A percentile compares a stretch with the other conserved stretches of the same genome.
These are phyloP conservation scores for Lithohypha guttulata DNA, from an alignment of 2,329 filamentous ascomycete genomes.

Conservation along the genomic window DNA sequence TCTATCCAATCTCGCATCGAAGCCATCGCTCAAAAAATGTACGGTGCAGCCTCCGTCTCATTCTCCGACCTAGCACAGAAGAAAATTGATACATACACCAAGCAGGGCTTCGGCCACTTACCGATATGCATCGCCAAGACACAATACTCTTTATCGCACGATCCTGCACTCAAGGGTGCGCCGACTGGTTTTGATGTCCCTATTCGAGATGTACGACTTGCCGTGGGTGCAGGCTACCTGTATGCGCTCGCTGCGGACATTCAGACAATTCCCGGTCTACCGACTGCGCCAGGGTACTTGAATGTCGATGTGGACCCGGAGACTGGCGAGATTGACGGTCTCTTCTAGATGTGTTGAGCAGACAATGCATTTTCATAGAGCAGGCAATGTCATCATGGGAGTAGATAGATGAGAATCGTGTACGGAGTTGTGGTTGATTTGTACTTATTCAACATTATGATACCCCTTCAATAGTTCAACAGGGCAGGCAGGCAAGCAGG, in stretches of 20 bases:
- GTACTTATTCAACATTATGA: slow-evolving; percentile 9
- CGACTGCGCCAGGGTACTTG: slow-evolving; percentile 87
- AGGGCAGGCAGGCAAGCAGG: no score
- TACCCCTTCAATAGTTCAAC: slow-evolving; percentile 8
- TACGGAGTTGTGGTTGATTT: neutral
- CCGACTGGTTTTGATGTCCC: slow-evolving; percentile 90
- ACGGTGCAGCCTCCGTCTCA: slow-evolving; percentile 78
- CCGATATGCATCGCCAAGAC: slow-evolving; percentile 98
- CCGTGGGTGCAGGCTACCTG: slow-evolving; percentile 86
- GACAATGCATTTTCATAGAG: no score
- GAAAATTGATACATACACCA: slow-evolving; percentile 91
- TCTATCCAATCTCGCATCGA: slow-evolving; percentile 83
- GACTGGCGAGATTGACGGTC: slow-evolving; percentile 75
- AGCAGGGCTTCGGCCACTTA: slow-evolving; percentile 82
- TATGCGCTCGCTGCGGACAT: slow-evolving; percentile 95
- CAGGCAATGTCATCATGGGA: neutral
- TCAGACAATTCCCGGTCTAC: slow-evolving; percentile 92
- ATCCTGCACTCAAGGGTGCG: slow-evolving; percentile 86
- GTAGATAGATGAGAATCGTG: neutral
- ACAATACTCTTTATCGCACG: slow-evolving; percentile 91
- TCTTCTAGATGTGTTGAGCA: slow-evolving; percentile 74
- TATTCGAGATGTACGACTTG: slow-evolving; percentile 86
- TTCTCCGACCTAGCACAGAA: slow-evolving; percentile 90
- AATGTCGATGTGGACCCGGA: slow-evolving; percentile 77
- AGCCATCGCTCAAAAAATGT: slow-evolving; percentile 83